Evolutionary conservation across 305 asterid species (phyloP), one percentile per base, ranked within the genome.

Genomic region (Fraxinus angustifolia): DNA sequence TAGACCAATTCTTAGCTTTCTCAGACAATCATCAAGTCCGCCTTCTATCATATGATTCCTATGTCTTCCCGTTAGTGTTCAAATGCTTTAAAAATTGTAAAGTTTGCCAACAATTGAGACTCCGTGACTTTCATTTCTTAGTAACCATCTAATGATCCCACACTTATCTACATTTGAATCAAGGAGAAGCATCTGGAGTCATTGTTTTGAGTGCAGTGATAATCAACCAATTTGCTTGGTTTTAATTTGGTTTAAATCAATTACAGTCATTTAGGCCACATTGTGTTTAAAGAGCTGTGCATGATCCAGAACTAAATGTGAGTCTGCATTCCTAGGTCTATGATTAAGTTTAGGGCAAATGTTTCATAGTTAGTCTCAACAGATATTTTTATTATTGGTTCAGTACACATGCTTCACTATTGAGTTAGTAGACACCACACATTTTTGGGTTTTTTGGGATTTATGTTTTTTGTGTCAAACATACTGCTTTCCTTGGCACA

Each of bases 381-480:
- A 26, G 31, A 65, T 10, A 28, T 65, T 65, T 62, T 65, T 65
- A 65, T 65, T 21, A 21, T 21, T 65, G 31, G 31, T 65, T 23
- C 16, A 26, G 73, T 23, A 8, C 34, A 65, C 73, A 26, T 65
- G 73, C 72, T 21, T 65, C 73, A 65, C 73, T 26, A 3, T 65
- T 65, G 73, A 26, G 35, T 11, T 65, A 8, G 73, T 65, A 65
- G 73, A 65, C 73, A 65, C 73, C 73, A 26, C 73, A 3, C 34
- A 65, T 65, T 65, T 65, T 65, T 65, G 73, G 73, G 73, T 65
- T 65, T 5, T 65, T 28, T 65, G 72, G 72, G 72, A 65, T 65
- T 65, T 65, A 21, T 65, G 73, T 65, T 65, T 23, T 23, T n/a
- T 65, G 73, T 65, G 34, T 65, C 72, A 21, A 11, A 65, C 33